Base-by-base conservation (phyloP, 2,329 filamentous ascomycete species). In the Cyphellophora europaea region DNA sequence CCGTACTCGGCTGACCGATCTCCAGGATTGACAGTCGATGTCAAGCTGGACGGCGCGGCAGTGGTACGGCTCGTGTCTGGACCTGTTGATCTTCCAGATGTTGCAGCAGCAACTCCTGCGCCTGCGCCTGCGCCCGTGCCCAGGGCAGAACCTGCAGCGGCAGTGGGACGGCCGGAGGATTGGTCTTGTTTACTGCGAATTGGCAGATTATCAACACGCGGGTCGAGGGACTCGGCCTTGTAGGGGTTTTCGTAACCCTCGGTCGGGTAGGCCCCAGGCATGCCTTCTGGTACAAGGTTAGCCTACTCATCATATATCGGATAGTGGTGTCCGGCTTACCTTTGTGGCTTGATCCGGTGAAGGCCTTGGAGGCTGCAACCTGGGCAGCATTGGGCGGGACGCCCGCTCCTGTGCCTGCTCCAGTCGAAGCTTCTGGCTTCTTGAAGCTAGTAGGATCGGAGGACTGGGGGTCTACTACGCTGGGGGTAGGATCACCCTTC, bases 391-490 rank as follows among this genome's bases (percentile, higher is more conserved):
- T 23, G 4, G 14, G 12, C 5, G 30, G 6, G 18, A 8, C 17
- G 5, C 31, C 12, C 12, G 36, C 36, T n/a, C n/a, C n/a, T 14
- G 23, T 11, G 14, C 15, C 15, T 8, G 28, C 27, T 4, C 15
- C 34, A 21, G 34, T 28, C 10, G 29, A 19, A n/a, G 33, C 38
- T 30, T 49, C 47, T 6, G 47, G 47, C 25, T 36, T 42, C 17
- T 32, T 36, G 35, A 40, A 49, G 6, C 41, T 46, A 18, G 42
- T 38, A 12, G 45, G 47, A 27, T 49, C 47, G 18, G 8, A 32
- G 6, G 47, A 48, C 3, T 30, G 33, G 11, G 27, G 35, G 30
- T 49, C 44, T 12, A 43, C 23, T 5, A 49, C 33, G 33, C 39
- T 43, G 25, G 32, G 29, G 25, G 42, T 32, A 5, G 39, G 25